Base-by-base conservation (phyloP, 2,329 filamentous ascomycete genomes). In the Monosporascus sp. region DNA sequence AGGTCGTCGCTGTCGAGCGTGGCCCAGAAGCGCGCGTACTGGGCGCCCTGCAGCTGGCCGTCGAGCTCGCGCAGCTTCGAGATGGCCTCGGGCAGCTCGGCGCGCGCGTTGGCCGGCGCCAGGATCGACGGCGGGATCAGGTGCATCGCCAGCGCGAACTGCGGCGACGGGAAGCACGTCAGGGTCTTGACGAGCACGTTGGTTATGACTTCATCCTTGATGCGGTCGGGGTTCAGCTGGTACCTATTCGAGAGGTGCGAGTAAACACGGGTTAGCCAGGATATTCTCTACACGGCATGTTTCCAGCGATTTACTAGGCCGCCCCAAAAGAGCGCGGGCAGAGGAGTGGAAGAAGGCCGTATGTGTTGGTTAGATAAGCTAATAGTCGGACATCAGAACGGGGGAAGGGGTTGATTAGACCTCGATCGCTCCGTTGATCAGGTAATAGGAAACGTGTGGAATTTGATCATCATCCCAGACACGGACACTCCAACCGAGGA, bases 161-260 rank as follows among this genome's bases (percentile, higher is more conserved):
- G 92, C 45, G 94, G 86, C 20, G 89, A 92, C 60, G 94, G 94
- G 81, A 99, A 99, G 77, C 96, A 89, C 64, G 93, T 96, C 71
- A 99, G 86, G 63, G 92, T 84, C 81, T 97, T 99, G 80, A 96
- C 92, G 72, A 99, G 91, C 77, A 97, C 89, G 82, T 97, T 97
- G 80, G 94, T 97, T 74, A 94, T 91, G 69, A 93, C 91, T 75
- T 99, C 94, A 70, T 96, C 89, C 79, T 94, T 93, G 70, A 92
- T 86, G 65, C 96, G 90, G 79, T 97, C 92, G 50, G 94, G 94
- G 84, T 99, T 99, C 78, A 99, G 96, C 79, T 99, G 95, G 82
- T 99, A 99, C 61, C 94, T 99, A 65, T 57, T 16, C 1, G 53
- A 22, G 19, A 49, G 49, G 37, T 26, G 3, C 49, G 9, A 46